These are phyloP conservation scores for Cladobotryum protrusum DNA, from an alignment of 2,329 filamentous ascomycete species.

Conservation along the genomic window DNA sequence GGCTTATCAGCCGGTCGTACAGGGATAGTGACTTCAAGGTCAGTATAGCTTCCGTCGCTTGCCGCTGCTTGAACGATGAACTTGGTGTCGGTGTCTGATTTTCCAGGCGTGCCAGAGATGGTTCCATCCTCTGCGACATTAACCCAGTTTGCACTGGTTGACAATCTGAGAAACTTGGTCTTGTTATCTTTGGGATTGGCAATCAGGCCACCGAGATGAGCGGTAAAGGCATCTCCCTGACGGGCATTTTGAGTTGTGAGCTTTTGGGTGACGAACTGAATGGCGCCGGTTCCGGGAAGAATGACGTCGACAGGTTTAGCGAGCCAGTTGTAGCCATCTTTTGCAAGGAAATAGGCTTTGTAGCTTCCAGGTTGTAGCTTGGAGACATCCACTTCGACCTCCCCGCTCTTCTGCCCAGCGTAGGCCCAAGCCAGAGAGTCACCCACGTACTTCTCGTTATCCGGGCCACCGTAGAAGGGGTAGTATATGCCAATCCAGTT, in stretches of 20 bases:
- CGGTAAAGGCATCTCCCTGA: constrained; percentile 26
- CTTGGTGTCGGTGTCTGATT: constrained; percentile 13
- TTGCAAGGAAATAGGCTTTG: constrained; percentile 31
- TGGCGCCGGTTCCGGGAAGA: constrained; percentile 16
- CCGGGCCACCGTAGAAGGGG: constrained; percentile 28
- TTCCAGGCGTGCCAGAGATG: constrained; percentile 30
- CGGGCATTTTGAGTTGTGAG: constrained; percentile 32
- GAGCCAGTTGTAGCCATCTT: constrained; percentile 31
- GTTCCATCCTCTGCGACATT: constrained; percentile 25
- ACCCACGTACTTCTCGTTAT: constrained; percentile 23
- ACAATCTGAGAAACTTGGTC: constrained; percentile 23
- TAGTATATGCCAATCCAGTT: constrained; percentile 36
- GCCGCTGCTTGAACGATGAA: constrained; percentile 24
- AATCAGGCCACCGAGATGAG: constrained; percentile 28
- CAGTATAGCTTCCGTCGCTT: constrained; percentile 19
- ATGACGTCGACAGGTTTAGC: constrained; percentile 27
- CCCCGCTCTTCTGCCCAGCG: constrained; percentile 22
- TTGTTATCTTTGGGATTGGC: constrained; percentile 17
- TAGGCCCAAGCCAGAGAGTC: constrained; percentile 30
- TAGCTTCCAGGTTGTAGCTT: constrained; percentile 26
- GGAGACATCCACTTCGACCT: constrained; percentile 18
- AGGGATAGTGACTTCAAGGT: constrained; percentile 27
- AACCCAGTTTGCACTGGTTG: constrained; percentile 25
- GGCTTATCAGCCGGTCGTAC: constrained; percentile 19
- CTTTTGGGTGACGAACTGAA: constrained; percentile 24